Evolutionary conservation across 2,329 filamentous ascomycete genomes (phyloP).

Genomic region (Bipolaris bicolor): DNA sequence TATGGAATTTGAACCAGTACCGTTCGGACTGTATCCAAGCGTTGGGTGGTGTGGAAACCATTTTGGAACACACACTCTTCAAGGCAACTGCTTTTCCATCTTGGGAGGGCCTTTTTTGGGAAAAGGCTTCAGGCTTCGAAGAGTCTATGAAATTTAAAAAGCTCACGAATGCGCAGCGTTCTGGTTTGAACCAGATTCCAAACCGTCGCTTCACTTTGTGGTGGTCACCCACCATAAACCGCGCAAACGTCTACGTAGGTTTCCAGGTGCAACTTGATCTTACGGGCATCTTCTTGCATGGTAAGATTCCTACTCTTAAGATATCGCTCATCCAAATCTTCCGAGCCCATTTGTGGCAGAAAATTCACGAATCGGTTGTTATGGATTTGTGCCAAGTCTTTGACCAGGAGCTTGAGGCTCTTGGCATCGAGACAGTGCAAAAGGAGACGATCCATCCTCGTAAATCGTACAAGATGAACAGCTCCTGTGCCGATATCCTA

Average conservation of each 20-base stretch:
- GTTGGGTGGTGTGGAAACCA: conserved; percentile 94
- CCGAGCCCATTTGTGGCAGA: conserved; percentile 99
- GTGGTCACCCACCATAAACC: conserved; percentile 92
- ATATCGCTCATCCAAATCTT: conserved; percentile 99
- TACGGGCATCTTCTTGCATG: conserved; percentile 98
- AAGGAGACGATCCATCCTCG: conserved; percentile 99
- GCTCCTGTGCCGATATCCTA: conserved; percentile 95
- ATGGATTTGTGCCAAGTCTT: conserved; percentile 99
- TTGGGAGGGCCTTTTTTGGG: conserved; percentile 97
- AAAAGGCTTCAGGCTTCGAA: conserved; percentile 60
- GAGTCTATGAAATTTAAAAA: conserved; percentile 97
- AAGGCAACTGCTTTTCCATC: conserved; percentile 95
- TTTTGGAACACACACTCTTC: conserved; percentile 94
- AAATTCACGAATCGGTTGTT: conserved; percentile 97
- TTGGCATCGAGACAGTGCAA: conserved; percentile 96
- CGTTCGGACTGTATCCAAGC: conserved; percentile 97
- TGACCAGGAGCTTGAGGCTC: conserved; percentile 92
- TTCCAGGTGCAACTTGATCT: conserved; percentile 98
- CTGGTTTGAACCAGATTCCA: conserved; percentile 96
- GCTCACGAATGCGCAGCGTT: conserved; percentile 93
- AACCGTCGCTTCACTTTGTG: conserved; percentile 98
- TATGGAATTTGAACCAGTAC: conserved; percentile 97
- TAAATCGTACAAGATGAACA: conserved; percentile 99
- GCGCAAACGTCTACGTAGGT: conserved; percentile 97
- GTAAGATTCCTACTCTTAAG: conserved; percentile 97